Evolutionary conservation across 106 monocot species (phyloP).

Genomic region (Allium sativum): DNA sequence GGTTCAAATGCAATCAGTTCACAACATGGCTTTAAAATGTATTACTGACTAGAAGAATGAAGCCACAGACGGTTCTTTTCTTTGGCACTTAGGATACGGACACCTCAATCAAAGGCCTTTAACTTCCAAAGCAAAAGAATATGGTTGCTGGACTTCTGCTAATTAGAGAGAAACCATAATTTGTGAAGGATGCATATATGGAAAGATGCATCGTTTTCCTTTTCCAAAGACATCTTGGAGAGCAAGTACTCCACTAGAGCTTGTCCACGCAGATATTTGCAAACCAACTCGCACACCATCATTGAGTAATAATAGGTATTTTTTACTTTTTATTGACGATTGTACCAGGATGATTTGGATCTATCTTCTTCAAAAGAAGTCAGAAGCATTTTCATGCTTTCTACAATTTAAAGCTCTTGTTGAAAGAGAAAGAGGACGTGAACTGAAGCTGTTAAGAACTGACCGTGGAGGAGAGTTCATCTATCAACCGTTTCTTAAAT

Average conservation of each 20-base stretch:
- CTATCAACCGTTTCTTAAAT: not conserved
- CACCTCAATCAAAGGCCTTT: too few relatives aligned
- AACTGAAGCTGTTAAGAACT: not conserved
- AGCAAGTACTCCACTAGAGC: not conserved
- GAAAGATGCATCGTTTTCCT: too few relatives aligned
- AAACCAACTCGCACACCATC: not conserved
- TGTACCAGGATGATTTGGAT: not conserved
- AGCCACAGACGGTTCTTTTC: too few relatives aligned
- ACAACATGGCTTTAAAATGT: too few relatives aligned
- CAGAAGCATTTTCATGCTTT: not conserved
- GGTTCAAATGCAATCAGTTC: too few relatives aligned
- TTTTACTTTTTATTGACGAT: conserved; percentile 5
- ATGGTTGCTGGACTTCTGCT: too few relatives aligned
- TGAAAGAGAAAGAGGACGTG: not conserved
- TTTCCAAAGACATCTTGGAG: too few relatives aligned
- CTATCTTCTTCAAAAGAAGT: not conserved
- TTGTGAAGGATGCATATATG: too few relatives aligned
- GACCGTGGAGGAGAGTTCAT: not conserved
- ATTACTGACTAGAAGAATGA: too few relatives aligned
- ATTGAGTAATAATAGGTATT: not conserved
- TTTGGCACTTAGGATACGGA: too few relatives aligned
- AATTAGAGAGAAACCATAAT: too few relatives aligned
- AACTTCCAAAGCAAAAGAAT: too few relatives aligned
- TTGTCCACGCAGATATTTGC: not conserved
- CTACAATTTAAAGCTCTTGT: not conserved